Conservation (phyloP, 1,284 basidiomycete genomes). For the Cutaneotrichosporon dermatis region DNA sequence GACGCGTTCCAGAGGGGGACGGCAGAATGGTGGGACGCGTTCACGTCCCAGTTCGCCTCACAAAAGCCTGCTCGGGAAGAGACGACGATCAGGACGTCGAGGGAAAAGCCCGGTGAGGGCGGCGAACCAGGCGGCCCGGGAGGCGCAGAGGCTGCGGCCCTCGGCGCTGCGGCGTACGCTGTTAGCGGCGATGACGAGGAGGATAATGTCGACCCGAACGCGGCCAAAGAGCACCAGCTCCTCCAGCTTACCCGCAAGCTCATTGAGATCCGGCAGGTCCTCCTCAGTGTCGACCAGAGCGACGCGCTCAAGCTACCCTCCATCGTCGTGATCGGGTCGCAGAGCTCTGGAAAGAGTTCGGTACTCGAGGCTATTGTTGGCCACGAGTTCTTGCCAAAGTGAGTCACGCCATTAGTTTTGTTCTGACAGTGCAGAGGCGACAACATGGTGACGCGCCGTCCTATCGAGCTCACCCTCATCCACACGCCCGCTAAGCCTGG, state of each 20-base stretch:
- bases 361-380: constrained; percentile 97
- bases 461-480: constrained; percentile 94
- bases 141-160: constrained; percentile 17
- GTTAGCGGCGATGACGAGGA: constrained; percentile 10
- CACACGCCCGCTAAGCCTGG: constrained; percentile 65
- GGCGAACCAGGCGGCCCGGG: constrained; percentile 16
- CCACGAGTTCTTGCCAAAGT: constrained; percentile 98
- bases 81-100: background rate
- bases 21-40: constrained; percentile 41
- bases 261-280: constrained; percentile 91
- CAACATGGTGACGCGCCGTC: constrained; percentile 98
- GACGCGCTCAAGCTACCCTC: constrained; percentile 89
- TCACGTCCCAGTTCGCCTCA: constrained; percentile 27
- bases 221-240: constrained; percentile 50
- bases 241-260: constrained; percentile 93
- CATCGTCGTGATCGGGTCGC: constrained; percentile 96
- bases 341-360: constrained; percentile 96
- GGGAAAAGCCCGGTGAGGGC: constrained; percentile 31
- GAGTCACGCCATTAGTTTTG: constrained; percentile 31
- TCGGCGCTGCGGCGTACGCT: constrained; percentile 15
- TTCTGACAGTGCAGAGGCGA: constrained; percentile 63
- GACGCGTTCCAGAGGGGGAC: constrained; percentile 34
- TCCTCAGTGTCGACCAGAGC: constrained; percentile 91
- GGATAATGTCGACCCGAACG: constrained; percentile 2
- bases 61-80: background rate